These are phyloP conservation scores for Candida saitoana DNA, from an alignment of 805 yeast species.

Conservation along the genomic window DNA sequence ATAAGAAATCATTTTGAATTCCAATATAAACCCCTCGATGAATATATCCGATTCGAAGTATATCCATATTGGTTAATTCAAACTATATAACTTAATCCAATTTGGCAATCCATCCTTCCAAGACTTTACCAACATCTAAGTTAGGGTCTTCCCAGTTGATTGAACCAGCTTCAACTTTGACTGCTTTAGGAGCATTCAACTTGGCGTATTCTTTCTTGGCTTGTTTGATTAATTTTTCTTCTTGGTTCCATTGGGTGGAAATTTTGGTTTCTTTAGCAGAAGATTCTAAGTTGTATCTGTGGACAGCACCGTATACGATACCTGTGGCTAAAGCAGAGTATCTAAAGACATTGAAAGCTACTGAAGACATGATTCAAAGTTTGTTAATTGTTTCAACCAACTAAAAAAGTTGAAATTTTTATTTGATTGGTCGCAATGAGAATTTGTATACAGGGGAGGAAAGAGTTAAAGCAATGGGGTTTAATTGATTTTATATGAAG, in stretches of 20 bases:
- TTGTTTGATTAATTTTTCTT: slow-evolving; percentile 73
- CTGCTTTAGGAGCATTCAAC: slow-evolving; percentile 41
- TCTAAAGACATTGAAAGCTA: slow-evolving; percentile 69
- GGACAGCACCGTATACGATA: slow-evolving; percentile 81
- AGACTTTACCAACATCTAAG: slow-evolving; percentile 73
- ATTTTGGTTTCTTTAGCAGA: slow-evolving; percentile 58
- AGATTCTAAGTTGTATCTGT: slow-evolving; percentile 65
- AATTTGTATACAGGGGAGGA: not conserved
- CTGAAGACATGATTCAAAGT: no score
- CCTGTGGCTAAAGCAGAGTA: slow-evolving; percentile 90
- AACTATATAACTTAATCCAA: slow-evolving; percentile 28
- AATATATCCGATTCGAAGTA: not conserved
- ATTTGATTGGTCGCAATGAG: not conserved
- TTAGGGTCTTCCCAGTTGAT: slow-evolving; percentile 84
- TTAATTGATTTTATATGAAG: no score
- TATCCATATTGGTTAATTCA: not conserved
- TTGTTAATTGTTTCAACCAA: slow-evolving; percentile 4
- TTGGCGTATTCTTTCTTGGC: slow-evolving; percentile 88
- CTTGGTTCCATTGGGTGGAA: slow-evolving; percentile 53
- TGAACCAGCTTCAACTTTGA: slow-evolving; percentile 41
- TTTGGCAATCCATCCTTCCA: slow-evolving; percentile 61
- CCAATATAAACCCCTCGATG: no score
- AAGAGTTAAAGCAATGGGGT: no score
- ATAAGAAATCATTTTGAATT: no score
- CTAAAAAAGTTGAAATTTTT: slow-evolving; percentile 1